phyloP scores from a whole-genome alignment of 768 basidiomycete genomes.

The Clathrus columnatus region DNA sequence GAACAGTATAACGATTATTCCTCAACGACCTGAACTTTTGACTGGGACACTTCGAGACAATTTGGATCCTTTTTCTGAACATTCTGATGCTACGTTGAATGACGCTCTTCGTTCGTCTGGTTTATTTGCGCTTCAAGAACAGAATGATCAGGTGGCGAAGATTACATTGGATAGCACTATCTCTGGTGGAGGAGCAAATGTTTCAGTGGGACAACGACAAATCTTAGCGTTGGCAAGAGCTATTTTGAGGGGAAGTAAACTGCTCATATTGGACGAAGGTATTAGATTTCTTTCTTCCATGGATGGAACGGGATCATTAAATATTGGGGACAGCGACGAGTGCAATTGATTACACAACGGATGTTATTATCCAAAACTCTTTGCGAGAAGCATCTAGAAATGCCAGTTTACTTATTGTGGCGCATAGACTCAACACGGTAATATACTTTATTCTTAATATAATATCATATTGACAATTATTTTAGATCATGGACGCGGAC shows the following conservation, averaged over 20 bases:
- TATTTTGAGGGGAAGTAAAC: conserved; percentile 44
- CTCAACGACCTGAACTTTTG: conserved; percentile 9
- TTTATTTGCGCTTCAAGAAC: conserved; percentile 11
- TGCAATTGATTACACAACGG: conserved; percentile 15
- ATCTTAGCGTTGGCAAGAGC: conserved; percentile 52
- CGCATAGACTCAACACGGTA: conserved; percentile 28
- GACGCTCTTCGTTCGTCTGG: conserved; percentile 11
- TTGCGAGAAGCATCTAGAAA: conserved; percentile 24
- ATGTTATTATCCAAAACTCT: conserved; percentile 30
- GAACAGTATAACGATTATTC: conserved; percentile 27
- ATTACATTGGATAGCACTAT: conserved; percentile 19
- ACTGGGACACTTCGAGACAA: conserved; percentile 12
- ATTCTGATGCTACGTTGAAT: conserved; percentile 12
- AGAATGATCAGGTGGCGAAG: conserved; percentile 29
- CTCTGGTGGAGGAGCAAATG: conserved; percentile 17
- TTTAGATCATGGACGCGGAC: conserved; percentile 40
- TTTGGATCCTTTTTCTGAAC: conserved; percentile 12
- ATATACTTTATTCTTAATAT: conserved; percentile 10
- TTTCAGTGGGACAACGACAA: conserved; percentile 46
- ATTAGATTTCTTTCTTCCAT: no score
- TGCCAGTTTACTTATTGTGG: conserved; percentile 33
- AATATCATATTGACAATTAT: conserved; percentile 79
- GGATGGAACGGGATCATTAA: no score
- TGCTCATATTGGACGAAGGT: conserved; percentile 53
- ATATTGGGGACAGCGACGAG: no score